Conservation (phyloP, 352 stramenopile species). For the Achlya hypogyna region DNA sequence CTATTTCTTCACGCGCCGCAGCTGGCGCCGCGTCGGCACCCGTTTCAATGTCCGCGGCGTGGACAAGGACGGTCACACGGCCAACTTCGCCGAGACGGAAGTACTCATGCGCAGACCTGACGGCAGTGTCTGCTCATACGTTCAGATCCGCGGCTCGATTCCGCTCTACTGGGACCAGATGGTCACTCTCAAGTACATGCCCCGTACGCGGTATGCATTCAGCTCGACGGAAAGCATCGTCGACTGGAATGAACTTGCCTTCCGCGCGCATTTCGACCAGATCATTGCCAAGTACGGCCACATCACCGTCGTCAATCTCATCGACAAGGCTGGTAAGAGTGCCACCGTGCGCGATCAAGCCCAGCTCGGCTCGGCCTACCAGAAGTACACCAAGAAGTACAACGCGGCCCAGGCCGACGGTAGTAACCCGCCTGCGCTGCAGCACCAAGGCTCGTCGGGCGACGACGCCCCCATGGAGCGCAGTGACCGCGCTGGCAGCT, state of each 20-base stretch:
- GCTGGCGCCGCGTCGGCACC: slow-evolving; percentile 73
- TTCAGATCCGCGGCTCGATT: slow-evolving; percentile 93
- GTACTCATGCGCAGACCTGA: slow-evolving; percentile 74
- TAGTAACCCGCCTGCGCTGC: slow-evolving; percentile 14
- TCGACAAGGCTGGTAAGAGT: slow-evolving; percentile 79
- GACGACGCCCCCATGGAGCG: slow-evolving; percentile 29
- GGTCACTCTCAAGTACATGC: slow-evolving; percentile 89
- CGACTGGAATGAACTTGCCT: slow-evolving; percentile 64
- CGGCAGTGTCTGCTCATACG: slow-evolving; percentile 73
- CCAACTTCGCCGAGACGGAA: slow-evolving; percentile 94
- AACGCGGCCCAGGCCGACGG: slow-evolving; percentile 57
- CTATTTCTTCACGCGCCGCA: slow-evolving; percentile 62
- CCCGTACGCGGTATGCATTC: slow-evolving; percentile 62
- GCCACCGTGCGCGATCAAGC: slow-evolving; percentile 78
- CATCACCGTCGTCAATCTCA: slow-evolving; percentile 88
- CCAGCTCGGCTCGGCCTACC: slow-evolving; percentile 80
- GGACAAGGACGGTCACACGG: slow-evolving; percentile 80
- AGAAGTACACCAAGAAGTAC: slow-evolving; percentile 80
- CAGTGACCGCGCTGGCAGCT: slow-evolving; percentile 22
- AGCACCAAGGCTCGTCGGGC: slow-evolving; percentile 1
- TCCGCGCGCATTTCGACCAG: slow-evolving; percentile 57
- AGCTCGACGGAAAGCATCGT: slow-evolving; percentile 53
- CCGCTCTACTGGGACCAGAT: slow-evolving; percentile 89
- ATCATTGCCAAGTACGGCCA: slow-evolving; percentile 63
- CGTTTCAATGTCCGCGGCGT: slow-evolving; percentile 89